Evolutionary conservation across 164 flowering plant genomes (phyloP).

Genomic region (Tetracentron sinense): DNA sequence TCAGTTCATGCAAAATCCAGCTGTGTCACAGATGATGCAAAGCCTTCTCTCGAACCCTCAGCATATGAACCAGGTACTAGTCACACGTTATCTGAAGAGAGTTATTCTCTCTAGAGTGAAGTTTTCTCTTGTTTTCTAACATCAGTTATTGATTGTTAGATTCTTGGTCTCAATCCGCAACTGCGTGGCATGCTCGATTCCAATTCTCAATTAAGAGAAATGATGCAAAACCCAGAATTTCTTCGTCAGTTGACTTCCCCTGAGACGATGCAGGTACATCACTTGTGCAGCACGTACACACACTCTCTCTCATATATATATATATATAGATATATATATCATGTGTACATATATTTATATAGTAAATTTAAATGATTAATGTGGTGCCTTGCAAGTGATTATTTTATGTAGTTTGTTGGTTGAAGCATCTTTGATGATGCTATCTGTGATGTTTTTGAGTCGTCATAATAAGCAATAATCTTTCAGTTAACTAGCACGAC

Average conservation of each 20-base stretch:
- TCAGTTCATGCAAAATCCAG: slow-evolving; percentile 91
- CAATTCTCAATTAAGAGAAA: slow-evolving; percentile 40
- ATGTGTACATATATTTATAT: no score
- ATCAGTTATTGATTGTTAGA: slow-evolving; percentile 14
- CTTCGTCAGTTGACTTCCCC: slow-evolving; percentile 59
- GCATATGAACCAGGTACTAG: slow-evolving; percentile 40
- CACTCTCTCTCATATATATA: no score
- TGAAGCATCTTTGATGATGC: not conserved
- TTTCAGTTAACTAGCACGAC: not conserved
- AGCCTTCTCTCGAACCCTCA: slow-evolving; percentile 44
- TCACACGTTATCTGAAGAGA: not conserved
- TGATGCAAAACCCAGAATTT: slow-evolving; percentile 44
- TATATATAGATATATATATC: no score
- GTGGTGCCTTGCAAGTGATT: not conserved
- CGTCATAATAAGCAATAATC: not conserved
- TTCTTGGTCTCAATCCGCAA: slow-evolving; percentile 35
- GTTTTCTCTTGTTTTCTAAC: slow-evolving; percentile 4
- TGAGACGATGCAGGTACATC: slow-evolving; percentile 58
- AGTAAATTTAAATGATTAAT: slow-evolving; percentile 36
- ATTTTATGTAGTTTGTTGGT: not conserved
- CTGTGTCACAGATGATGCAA: slow-evolving; percentile 84
- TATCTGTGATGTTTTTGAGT: not conserved
- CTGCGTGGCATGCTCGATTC: slow-evolving; percentile 34
- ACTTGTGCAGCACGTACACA: slow-evolving; percentile 29
- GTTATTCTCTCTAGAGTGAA: not conserved